Evolutionary conservation across 2,329 filamentous ascomycete species (phyloP).

Genomic region (Colletotrichum truncatum): DNA sequence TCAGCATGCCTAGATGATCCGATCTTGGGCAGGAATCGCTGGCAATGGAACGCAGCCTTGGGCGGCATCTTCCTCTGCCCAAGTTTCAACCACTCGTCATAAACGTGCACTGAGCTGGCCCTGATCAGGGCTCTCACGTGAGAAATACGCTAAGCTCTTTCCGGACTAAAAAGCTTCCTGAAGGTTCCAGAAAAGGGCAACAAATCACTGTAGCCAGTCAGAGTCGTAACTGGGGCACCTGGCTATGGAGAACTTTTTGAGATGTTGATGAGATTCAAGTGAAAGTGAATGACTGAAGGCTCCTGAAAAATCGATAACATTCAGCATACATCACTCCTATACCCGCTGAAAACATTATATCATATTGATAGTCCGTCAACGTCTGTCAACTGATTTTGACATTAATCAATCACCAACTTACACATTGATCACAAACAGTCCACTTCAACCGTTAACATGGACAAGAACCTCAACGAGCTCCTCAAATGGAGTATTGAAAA

Average conservation of each 20-base stretch:
- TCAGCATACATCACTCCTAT: background rate
- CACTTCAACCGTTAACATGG: slow-evolving; percentile 36
- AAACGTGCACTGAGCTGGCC: slow-evolving; percentile 25
- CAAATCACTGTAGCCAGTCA: slow-evolving; percentile 25
- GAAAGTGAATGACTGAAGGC: slow-evolving; percentile 24
- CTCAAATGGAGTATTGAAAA: slow-evolving; percentile 79
- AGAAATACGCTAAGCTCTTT: slow-evolving; percentile 38
- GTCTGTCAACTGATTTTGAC: background rate
- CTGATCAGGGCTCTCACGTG: slow-evolving; percentile 32
- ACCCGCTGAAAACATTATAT: background rate
- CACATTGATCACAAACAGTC: background rate
- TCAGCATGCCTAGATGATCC: slow-evolving; percentile 10
- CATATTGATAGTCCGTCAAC: background rate
- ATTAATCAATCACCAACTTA: background rate
- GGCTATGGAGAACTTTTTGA: slow-evolving; percentile 28
- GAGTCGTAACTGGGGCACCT: background rate
- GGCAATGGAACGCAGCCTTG: background rate
- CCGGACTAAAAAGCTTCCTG: slow-evolving; percentile 42
- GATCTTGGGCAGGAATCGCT: slow-evolving; percentile 8
- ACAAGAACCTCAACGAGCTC: slow-evolving; percentile 75
- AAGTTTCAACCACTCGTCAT: slow-evolving; percentile 24
- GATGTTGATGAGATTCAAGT: slow-evolving; percentile 23
- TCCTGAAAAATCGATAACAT: slow-evolving; percentile 19
- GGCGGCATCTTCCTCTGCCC: slow-evolving; percentile 5
- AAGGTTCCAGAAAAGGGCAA: slow-evolving; percentile 50